Percentiles rank a stretch among this genome's conserved stretches.
phyloP scores from a whole-genome alignment of 139 green algal species.

The Yamagishiella unicocca region DNA sequence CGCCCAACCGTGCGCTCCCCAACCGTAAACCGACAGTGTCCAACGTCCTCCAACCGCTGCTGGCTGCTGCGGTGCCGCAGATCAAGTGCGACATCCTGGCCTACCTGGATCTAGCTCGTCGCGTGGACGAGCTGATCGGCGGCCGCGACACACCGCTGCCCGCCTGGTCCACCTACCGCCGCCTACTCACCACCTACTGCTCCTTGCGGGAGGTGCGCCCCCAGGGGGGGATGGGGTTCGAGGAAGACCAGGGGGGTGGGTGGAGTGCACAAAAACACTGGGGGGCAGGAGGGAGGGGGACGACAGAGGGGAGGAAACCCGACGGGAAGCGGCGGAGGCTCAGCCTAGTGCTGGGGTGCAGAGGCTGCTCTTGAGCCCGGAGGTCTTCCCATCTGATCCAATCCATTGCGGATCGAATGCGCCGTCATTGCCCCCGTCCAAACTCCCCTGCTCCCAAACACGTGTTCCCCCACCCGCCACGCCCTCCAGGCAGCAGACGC shows the following conservation, averaged over 20 bases:
- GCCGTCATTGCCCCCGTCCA: too few species aligned
- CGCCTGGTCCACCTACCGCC: slow-evolving; percentile 44
- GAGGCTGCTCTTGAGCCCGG: too few species aligned
- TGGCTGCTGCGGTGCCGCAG: not conserved
- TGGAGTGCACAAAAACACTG: not conserved
- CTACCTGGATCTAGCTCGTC: slow-evolving; percentile 51
- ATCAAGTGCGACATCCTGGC: slow-evolving; percentile 6
- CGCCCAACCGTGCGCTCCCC: too few species aligned
- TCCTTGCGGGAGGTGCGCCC: not conserved
- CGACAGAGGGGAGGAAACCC: not conserved
- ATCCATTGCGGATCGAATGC: too few species aligned
- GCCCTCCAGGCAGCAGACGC: not conserved
- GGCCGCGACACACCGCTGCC: slow-evolving; percentile 13
- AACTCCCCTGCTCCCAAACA: too few species aligned
- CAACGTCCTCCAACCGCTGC: too few species aligned
- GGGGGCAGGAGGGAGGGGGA: not conserved
- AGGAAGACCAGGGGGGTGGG: not conserved
- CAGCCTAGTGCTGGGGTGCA: too few species aligned
- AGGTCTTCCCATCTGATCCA: too few species aligned
- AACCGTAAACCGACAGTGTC: too few species aligned
- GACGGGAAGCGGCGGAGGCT: not conserved
- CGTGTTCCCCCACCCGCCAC: not conserved
- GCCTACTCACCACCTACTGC: slow-evolving; percentile 31
- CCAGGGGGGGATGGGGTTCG: not conserved
- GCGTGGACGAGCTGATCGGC: slow-evolving; percentile 38